Base-by-base conservation (phyloP, 495 filamentous ascomycete species). In the Penicillium alfredii region DNA sequence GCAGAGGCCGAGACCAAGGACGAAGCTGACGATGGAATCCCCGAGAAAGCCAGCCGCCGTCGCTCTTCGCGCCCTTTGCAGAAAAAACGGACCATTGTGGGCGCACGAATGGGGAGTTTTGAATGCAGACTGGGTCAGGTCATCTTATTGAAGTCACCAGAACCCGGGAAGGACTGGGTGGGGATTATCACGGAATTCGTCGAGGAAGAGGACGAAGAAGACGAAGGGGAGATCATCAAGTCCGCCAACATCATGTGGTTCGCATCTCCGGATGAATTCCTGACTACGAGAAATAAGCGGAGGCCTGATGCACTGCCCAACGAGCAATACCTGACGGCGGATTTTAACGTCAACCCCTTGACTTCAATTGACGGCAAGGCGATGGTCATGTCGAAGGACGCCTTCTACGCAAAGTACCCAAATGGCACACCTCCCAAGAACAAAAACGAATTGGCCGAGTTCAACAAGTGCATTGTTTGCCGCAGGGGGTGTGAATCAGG, bases 211-310 rank as follows among this genome's bases (percentile, higher is more conserved):
- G 71, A 73, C 20, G 68, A 74, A n/a, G 74, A 77, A 8, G 73
- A 73, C 19, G 61, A 68, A 16, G 60, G 55, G 3, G 69, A 69
- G 25, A 40, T 66, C 14, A 50, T 69, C 46, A 71, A 74, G 55
- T 73, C 76, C 4, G 85, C 81, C 30, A 80, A 82, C 44, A 86
- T 95, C 54, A 73, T 82, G 71, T 98, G 92, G 92, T 95, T 97
- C 49, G 87, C 84, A 8, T 86, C 86, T 1, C 79, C 88, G 44
- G 84, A 84, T 44, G 92, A 97, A 63, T 88, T 97, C 41, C 73
- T 67, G 50, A 64, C 62, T 8, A 81, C 49, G 78, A 80, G 80
- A 51, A 75, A 81, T 49, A 93, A 88, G 68, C 90, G 87, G 68
- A 69, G 87, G 51, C 72, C 68, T 10, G 92, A 98, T 63, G 87